phyloP scores from a whole-genome alignment of 768 basidiomycete genomes.

The Amanita phalloides region DNA sequence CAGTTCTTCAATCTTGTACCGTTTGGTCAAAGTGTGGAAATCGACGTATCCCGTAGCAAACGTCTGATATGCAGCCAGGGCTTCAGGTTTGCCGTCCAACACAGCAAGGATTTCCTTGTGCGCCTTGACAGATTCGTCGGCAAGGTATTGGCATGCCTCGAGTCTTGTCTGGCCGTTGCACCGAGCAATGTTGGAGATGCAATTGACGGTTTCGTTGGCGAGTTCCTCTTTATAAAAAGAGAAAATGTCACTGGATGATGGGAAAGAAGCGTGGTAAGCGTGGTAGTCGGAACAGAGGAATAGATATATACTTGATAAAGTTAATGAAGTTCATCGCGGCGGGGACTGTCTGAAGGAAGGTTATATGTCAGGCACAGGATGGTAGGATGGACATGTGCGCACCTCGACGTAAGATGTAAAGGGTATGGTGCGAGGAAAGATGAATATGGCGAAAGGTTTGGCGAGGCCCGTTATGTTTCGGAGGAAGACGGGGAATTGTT shows the following conservation, averaged over 20 bases:
- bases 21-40: neutral
- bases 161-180: neutral
- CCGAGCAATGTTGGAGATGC: constrained; percentile 1
- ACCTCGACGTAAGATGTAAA: too few species aligned
- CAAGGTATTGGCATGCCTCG: neutral
- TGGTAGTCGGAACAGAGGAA: too few species aligned
- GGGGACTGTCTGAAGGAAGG: too few species aligned
- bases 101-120: neutral
- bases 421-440: too few species aligned
- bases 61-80: neutral
- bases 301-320: too few species aligned
- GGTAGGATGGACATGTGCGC: too few species aligned
- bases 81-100: neutral
- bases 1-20: neutral
- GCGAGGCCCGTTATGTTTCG: too few species aligned
- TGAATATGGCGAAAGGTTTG: too few species aligned
- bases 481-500: too few species aligned
- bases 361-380: too few species aligned
- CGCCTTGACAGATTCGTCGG: neutral
- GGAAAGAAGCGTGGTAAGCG: too few species aligned
- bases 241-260: neutral
- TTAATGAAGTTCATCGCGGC: too few species aligned
- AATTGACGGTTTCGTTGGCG: neutral
- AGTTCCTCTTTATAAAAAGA: constrained; percentile 4
- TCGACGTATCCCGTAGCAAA: neutral